Base-by-base conservation (phyloP, 768 basidiomycete genomes). In the Suillus hirtellus region DNA sequence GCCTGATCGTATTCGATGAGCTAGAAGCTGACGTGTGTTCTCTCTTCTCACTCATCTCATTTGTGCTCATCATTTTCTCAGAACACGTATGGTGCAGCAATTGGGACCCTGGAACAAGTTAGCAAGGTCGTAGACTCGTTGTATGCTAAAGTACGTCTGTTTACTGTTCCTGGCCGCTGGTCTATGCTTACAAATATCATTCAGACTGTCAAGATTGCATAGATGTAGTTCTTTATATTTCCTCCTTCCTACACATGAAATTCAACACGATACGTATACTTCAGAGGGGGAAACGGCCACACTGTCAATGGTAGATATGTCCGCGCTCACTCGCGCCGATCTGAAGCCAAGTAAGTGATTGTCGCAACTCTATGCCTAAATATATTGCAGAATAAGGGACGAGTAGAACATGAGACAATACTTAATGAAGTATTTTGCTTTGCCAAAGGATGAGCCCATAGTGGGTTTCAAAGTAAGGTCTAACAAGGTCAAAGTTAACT, bases 111-210 rank as follows among this genome's bases (percentile, higher is more conserved):
- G 63, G 92, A 87, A 70, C 90, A 98, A 71, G 89, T 97, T 0
- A 87, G 90, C 47, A 94, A 96, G 69, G 94, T 98, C n/a, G 96
- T 99, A 6, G 92, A 95, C 67, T 90, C 90, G 60, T 74, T 97
- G 64, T 97, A 96, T 71, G 93, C 91, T 15, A 96, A 97, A 86
- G 88, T 83, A 63, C 19, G 73, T 52, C 56, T 3, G 24, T 6
- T 15, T 3, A 21, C 34, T 40, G 11, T 35, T 9, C 47, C 3
- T 11, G 40, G 35, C 56, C 35, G 5, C 60, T 6, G 6, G 42
- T 12, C 2, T 21, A 10, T 49, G 3, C 54, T 63, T 19, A 60
- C 53, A 27, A 42, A 11, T 61, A 19, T 50, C 19, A 49, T 58
- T 1, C 38, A 81, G 80, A 80, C 80, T 62, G 76, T 81, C 40